Base-by-base conservation (phyloP, 805 yeast species). In the Suhomyces vadensis region DNA sequence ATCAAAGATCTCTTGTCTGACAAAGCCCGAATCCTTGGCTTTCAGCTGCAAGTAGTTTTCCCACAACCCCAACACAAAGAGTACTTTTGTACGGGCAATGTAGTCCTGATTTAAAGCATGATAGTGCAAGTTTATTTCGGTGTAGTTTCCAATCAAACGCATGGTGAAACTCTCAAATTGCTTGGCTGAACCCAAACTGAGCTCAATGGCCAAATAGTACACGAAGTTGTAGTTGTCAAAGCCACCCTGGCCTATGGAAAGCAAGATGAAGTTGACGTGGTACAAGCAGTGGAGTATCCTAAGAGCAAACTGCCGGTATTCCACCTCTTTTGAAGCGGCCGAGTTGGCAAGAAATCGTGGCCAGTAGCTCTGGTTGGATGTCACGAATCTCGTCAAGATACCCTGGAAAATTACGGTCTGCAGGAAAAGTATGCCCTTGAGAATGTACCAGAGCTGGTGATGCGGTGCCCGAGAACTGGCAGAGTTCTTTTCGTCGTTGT, bases 191-290 rank as follows among this genome's bases (percentile, higher is more conserved):
- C 39, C 44, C 58, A 71, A 31, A 55, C 53, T 35, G 67, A 56
- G 58, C 47, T 80, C 85, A 2, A 78, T 44, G 8, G 78, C 55
- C 4, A 81, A 62, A 35, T 74, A 66, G 50, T 78, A 78, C 11
- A 81, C 78, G 57, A 80, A 83, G 52, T 81, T 81, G 58, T 80
- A 84, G 9, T 78, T 71, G 44, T 79, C 81, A 55, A 82, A 82
- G 3, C 86, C 86, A 4, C 85, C 86, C 19, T 77, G 75, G 0
- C 87, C 87, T 6, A 82, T 73, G 17, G 75, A 64, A 22, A 75
- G 71, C 20, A 81, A 54, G 6, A 82, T 64, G 48, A 74, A 79
- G 49, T 77, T 71, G 40, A 73, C 37, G 47, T 74, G 60, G 54
- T 68, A 78, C 9, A 81, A 60, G 5, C 65, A 56, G 35, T 67